These are phyloP conservation scores for Seiridium unicorne DNA, from an alignment of 2,329 filamentous ascomycete species.

Conservation along the genomic window DNA sequence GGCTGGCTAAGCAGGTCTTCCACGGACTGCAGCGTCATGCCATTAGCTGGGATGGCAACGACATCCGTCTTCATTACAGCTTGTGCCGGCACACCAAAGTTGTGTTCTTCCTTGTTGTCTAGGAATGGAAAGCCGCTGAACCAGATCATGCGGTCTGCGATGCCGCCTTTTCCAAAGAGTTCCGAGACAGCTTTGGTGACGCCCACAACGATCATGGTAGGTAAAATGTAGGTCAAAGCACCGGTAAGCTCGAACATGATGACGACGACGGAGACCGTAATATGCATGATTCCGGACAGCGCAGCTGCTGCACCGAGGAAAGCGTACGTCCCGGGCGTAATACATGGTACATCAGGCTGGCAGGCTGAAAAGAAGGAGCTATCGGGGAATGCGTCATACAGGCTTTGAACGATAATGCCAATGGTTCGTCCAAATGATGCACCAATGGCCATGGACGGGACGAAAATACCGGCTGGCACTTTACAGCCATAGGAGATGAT, in stretches of 20 bases:
- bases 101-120: constrained; percentile 96
- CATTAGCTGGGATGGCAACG: constrained; percentile 70
- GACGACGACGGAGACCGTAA: constrained; percentile 93
- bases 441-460: constrained; percentile 96
- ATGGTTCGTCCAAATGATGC: constrained; percentile 91
- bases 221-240: constrained; percentile 94
- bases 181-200: constrained; percentile 93
- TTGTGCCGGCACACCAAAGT: constrained; percentile 91
- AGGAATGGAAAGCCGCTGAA: constrained; percentile 97
- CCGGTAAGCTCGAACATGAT: constrained; percentile 99
- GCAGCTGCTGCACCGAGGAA: constrained; percentile 91
- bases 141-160: constrained; percentile 98
- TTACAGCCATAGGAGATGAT: constrained; percentile 98
- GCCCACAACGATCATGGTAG: constrained; percentile 98
- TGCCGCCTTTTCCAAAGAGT: constrained; percentile 90
- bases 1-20: constrained; percentile 76
- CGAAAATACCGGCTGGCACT: constrained; percentile 95
- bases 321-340: constrained; percentile 95
- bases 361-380: constrained; percentile 87
- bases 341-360: constrained; percentile 88
- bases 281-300: constrained; percentile 95
- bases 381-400: constrained; percentile 80
- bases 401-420: constrained; percentile 88
- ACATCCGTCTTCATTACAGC: constrained; percentile 82
- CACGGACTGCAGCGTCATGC: constrained; percentile 72